Base-by-base conservation (phyloP, 257 asterid species). In the Agastache rugosa region DNA sequence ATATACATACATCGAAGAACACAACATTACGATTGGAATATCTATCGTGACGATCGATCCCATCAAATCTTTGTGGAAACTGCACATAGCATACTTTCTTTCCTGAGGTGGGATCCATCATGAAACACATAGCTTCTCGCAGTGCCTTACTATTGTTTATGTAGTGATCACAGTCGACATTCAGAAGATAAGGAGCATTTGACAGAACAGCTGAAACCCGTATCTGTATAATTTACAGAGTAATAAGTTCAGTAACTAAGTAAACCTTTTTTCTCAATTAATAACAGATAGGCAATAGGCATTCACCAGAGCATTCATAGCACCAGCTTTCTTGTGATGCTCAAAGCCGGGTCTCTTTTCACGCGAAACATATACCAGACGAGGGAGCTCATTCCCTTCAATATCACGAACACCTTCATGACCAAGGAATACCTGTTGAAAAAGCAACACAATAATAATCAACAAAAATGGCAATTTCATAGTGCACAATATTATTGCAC, bases 81-180 rank as follows among this genome's bases (percentile, higher is more conserved):
- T 93, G 98, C 76, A 93, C 98, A 39, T 90, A 93, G 83, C 98
- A 90, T 63, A 93, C 81, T 84, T 87, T 89, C 87, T 88, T 91
- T 75, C 98, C 98, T 2, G 87, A 86, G 25, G 83, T 91, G 70
- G 98, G 98, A 67, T 93, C 98, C 98, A 93, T 93, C 96, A 93
- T 77, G 89, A 93, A 88, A 77, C 98, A 93, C 98, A 93, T 93
- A 25, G 98, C 89, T 83, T 93, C 98, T 80, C 96, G 83, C 77
- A 93, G 73, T 12, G 96, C 98, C 84, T 90, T 93, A 88, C 96
- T 84, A 78, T 93, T 93, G 82, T 93, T 93, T 76, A 93, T 89
- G 86, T 93, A 93, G 83, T 93, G 97, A 80, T 93, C 97, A 54
- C 98, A 93, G 78, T 93, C 97, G 22, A 93, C 97, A 48, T 93